A percentile compares a stretch with the other conserved stretches of the same genome.
Evolutionary conservation across 2,329 filamentous ascomycete genomes (phyloP).

Genomic region (Aureobasidium sp.): DNA sequence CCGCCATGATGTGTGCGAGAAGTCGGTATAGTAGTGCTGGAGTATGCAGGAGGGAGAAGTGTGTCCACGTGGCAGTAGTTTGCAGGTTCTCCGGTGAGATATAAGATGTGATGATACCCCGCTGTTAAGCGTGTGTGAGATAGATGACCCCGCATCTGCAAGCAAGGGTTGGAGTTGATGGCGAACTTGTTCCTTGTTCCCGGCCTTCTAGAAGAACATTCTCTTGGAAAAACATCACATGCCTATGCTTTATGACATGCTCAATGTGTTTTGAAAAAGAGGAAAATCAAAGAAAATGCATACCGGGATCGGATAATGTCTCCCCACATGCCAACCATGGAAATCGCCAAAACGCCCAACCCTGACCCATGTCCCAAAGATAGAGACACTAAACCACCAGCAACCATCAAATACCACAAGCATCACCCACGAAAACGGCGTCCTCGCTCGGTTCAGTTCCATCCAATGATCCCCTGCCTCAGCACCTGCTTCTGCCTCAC

Average conservation of each 20-base stretch:
- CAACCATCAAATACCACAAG: too few relatives aligned
- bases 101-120: not conserved
- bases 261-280: too few relatives aligned
- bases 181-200: constrained; percentile 2
- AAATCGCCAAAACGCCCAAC: too few relatives aligned
- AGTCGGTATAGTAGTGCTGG: not conserved
- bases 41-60: not conserved
- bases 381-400: too few relatives aligned
- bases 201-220: not conserved
- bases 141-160: constrained; percentile 4
- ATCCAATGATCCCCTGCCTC: constrained; percentile 25
- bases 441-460: constrained; percentile 22
- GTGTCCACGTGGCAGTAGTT: not conserved
- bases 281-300: too few relatives aligned
- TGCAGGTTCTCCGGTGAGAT: not conserved
- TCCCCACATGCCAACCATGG: too few relatives aligned
- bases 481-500: constrained; percentile 17
- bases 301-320: too few relatives aligned
- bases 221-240: rapidly evolving
- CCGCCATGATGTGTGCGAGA: constrained; percentile 15
- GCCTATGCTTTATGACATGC: too few relatives aligned
- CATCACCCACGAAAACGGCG: not conserved
- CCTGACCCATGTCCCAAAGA: too few relatives aligned
- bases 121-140: not conserved
- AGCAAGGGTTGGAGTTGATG: not conserved